Conservation (phyloP, 768 basidiomycete genomes). For the Amanita exitialis region DNA sequence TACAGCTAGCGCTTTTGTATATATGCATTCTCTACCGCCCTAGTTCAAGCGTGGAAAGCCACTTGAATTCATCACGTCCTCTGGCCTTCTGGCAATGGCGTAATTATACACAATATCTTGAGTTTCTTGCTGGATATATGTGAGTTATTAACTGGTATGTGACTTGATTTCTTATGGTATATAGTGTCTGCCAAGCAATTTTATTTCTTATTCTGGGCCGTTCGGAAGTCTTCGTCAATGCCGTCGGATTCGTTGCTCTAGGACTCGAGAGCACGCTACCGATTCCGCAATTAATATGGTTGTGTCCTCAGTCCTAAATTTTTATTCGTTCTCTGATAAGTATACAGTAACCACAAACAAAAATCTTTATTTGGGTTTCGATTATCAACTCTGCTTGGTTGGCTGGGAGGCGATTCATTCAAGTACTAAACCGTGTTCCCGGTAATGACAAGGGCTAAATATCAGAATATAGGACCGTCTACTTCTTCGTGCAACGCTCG, state of each 20-base stretch:
- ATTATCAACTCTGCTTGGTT: slow-evolving; percentile 71
- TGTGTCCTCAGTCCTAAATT: slow-evolving; percentile 13
- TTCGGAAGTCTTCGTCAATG: slow-evolving; percentile 44
- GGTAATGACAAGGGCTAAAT: not conserved
- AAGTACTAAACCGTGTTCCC: slow-evolving; percentile 38
- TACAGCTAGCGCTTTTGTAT: slow-evolving; percentile 66
- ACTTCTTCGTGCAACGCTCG: slow-evolving; percentile 67
- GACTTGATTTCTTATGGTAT: not conserved
- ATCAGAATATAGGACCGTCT: slow-evolving; percentile 43
- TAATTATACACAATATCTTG: slow-evolving; percentile 67
- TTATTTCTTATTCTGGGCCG: slow-evolving; percentile 66
- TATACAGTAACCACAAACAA: slow-evolving; percentile 62
- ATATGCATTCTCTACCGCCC: slow-evolving; percentile 74
- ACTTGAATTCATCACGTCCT: slow-evolving; percentile 52
- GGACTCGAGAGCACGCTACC: slow-evolving; percentile 84
- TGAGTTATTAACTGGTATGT: slow-evolving; percentile 20
- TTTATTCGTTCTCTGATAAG: not conserved
- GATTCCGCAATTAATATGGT: slow-evolving; percentile 78
- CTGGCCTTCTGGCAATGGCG: slow-evolving; percentile 84
- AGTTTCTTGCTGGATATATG: slow-evolving; percentile 77
- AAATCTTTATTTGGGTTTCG: slow-evolving; percentile 80
- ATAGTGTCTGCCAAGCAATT: slow-evolving; percentile 58
- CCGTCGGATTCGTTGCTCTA: slow-evolving; percentile 68
- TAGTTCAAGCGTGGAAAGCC: slow-evolving; percentile 43
- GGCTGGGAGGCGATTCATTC: slow-evolving; percentile 79